Percentiles rank a stretch among this genome's conserved stretches.
Evolutionary conservation across 192 early-diverging fungal genomes (phyloP).

Genomic region (Rhizophagus clarus): DNA sequence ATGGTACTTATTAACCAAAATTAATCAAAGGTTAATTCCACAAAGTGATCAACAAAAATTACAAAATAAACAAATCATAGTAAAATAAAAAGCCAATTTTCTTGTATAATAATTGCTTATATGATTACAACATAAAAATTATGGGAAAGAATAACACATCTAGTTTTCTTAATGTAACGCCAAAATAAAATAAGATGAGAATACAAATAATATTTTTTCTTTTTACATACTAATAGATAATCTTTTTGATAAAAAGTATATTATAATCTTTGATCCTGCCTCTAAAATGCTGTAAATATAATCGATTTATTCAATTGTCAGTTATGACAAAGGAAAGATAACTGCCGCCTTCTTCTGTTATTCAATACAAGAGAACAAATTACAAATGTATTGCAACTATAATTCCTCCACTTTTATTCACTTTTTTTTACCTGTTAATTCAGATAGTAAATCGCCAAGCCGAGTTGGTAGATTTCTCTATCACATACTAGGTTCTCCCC

Average conservation of each 20-base stretch:
- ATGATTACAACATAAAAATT: background rate
- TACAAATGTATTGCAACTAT: background rate
- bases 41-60: background rate
- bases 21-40: too few relatives aligned
- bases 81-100: background rate
- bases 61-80: background rate
- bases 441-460: background rate
- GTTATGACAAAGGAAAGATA: background rate
- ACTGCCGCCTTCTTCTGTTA: background rate
- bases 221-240: too few relatives aligned
- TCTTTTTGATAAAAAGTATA: background rate
- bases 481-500: constrained; percentile 3
- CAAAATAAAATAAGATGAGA: background rate
- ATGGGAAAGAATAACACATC: background rate
- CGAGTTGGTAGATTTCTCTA: background rate
- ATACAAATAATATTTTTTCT: background rate
- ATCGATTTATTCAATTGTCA: background rate
- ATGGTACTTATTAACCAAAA: too few relatives aligned
- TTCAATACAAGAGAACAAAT: background rate
- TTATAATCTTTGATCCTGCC: background rate
- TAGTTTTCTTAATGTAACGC: background rate
- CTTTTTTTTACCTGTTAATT: background rate
- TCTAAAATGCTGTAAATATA: background rate
- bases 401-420: background rate
- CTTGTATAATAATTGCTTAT: background rate